Conservation (phyloP, 2,329 filamentous ascomycete genomes). For the Botrytis aclada region DNA sequence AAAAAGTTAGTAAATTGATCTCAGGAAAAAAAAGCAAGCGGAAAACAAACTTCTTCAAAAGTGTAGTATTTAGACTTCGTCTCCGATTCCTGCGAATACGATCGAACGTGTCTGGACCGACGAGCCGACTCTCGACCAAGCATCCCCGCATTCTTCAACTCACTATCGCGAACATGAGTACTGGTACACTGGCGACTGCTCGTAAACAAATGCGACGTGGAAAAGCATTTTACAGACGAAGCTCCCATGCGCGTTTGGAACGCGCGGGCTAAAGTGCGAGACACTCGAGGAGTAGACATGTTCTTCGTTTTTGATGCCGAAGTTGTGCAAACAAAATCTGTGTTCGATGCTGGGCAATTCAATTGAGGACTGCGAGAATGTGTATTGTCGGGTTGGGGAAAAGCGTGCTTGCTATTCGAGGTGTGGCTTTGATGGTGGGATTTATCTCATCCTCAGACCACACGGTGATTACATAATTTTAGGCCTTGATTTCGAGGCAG, state of each 20-base stretch:
- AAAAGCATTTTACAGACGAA: background rate
- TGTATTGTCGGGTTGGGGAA: background rate
- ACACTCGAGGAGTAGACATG: background rate
- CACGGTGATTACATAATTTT: too few relatives aligned
- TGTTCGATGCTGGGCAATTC: background rate
- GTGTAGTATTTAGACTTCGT: background rate
- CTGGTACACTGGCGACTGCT: background rate
- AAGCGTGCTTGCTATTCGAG: background rate
- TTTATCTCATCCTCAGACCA: background rate
- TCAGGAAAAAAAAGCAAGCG: too few relatives aligned
- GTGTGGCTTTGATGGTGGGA: background rate
- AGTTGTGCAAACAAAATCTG: background rate
- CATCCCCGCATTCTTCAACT: background rate
- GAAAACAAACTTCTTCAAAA: slow-evolving; percentile 10
- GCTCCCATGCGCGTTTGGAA: background rate
- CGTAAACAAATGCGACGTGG: background rate
- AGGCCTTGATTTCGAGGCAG: too few relatives aligned
- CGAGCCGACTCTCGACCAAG: background rate
- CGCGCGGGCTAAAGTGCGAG: background rate
- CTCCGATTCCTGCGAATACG: background rate
- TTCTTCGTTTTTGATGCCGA: too few relatives aligned
- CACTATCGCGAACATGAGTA: background rate
- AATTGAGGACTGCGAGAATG: background rate
- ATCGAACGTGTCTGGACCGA: background rate
- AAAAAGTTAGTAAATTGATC: background rate